Conservation (phyloP, 2,329 filamentous ascomycete genomes). For the Aspergillus fumigatus region DNA sequence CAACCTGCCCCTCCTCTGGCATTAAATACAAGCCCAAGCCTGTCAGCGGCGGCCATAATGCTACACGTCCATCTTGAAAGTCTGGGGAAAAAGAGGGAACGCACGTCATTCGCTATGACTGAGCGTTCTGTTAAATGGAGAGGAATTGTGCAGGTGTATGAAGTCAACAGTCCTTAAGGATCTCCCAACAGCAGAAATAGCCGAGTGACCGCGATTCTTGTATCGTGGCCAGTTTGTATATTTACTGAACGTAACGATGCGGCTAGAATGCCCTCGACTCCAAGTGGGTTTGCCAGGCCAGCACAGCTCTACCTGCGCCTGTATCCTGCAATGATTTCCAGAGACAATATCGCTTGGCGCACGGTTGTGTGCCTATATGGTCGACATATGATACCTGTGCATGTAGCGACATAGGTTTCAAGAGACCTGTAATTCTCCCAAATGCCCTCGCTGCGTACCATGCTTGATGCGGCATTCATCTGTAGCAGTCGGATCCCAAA, state of each 20-base stretch:
- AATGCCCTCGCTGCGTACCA: no score
- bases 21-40: slow-evolving; percentile 63
- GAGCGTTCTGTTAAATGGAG: background rate
- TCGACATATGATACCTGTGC: background rate
- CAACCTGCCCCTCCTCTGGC: slow-evolving; percentile 58
- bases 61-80: background rate
- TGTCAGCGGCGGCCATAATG: slow-evolving; percentile 1
- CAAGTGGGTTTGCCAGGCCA: no score
- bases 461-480: background rate
- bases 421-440: background rate
- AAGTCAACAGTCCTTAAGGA: no score
- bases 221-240: background rate
- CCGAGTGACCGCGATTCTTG: background rate
- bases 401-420: background rate
- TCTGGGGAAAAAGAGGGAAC: background rate
- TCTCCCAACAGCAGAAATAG: background rate
- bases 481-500: no score
- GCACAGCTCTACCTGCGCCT: background rate
- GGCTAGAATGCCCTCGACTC: background rate
- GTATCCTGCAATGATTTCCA: background rate
- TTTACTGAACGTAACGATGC: background rate
- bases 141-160: background rate
- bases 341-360: background rate
- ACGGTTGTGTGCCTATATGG: background rate
- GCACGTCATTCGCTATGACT: slow-evolving; percentile 1